phyloP scores from a whole-genome alignment of 2,329 filamentous ascomycete genomes.

The Lachnellula arida region DNA sequence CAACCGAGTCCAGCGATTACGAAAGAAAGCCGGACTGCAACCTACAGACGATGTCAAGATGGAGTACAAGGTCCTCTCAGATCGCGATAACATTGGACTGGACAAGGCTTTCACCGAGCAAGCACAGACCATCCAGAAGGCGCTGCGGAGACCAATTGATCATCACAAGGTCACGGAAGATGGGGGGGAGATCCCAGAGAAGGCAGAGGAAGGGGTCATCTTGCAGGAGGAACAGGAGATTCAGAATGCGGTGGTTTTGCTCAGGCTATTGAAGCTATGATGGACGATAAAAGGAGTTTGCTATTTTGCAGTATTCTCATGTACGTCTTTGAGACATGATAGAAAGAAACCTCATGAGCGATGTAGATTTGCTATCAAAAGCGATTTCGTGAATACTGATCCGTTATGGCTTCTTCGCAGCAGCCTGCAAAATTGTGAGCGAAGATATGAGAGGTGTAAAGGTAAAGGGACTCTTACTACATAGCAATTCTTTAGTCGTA shows the following conservation, averaged over 20 bases:
- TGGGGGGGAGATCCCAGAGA: conserved; percentile 47
- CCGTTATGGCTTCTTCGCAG: conserved; percentile 44
- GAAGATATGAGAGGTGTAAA: conserved; percentile 2
- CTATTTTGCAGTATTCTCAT: neutral
- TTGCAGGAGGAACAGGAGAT: conserved; percentile 81
- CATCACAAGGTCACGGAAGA: conserved; percentile 57
- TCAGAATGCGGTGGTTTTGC: conserved; percentile 73
- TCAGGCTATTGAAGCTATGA: conserved; percentile 72
- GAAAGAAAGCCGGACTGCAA: conserved; percentile 88
- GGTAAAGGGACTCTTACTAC: conserved; percentile 52
- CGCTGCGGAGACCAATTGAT: conserved; percentile 70
- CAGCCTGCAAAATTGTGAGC: conserved; percentile 38
- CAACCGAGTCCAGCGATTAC: conserved; percentile 83
- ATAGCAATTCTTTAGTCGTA: conserved; percentile 82
- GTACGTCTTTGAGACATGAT: neutral
- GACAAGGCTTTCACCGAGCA: conserved; percentile 66
- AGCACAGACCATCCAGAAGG: conserved; percentile 66
- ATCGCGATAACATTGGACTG: conserved; percentile 73
- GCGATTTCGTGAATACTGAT: neutral
- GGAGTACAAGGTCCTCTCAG: conserved; percentile 78
- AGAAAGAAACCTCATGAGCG: neutral
- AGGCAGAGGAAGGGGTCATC: conserved; percentile 57
- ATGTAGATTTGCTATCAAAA: conserved; percentile 7
- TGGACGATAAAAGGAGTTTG: neutral
- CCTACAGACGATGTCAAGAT: conserved; percentile 94